Base-by-base conservation (phyloP, 2,329 filamentous ascomycete species). In the Arthrobotrys musiformis region DNA sequence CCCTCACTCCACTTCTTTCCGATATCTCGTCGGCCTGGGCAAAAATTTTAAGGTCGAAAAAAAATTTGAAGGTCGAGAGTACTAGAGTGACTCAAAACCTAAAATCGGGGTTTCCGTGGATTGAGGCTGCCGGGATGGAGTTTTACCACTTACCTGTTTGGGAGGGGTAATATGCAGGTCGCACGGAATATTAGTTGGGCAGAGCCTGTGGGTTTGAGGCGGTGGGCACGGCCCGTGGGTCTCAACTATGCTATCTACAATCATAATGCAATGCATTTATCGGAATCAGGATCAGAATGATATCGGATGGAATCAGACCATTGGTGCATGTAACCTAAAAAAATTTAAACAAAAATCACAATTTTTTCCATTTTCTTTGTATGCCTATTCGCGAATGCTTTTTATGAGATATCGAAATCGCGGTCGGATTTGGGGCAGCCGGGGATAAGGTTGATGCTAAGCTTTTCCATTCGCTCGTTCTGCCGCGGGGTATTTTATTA, bases 51-150 rank as follows among this genome's bases (percentile, higher is more conserved):
- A 52, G 13, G 19, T n/a, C 11, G 2, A 13, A n/a, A 52, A 52
- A 52, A 19, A 7, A 13, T 26, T 52, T 52, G 15, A 30, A 52
- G 13, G 19, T n/a, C 11, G 2, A 13, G 19, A 48, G 17, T n/a
- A n/a, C n/a, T n/a, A n/a, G n/a, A n/a, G 28, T 56, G 50, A 56
- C 28, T 56, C 50, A 54, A 54, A 33, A 33, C 22, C n/a, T 5
- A n/a, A 35, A 54, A 19, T 17, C 37, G 13, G 37, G 40, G 15
- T 37, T n/a, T 37, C 40, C 15, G 40, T 42, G n/a, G 40, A 42
- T 17, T 42, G 40, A 42, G 40, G n/a, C 4, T 2, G 1, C 15
- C 11, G 40, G n/a, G n/a, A n/a, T n/a, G n/a, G n/a, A n/a, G n/a
- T n/a, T n/a, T 19, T 17, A 42, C 40, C 19, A 17, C 19, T 22